Evolutionary conservation across 768 basidiomycete genomes (phyloP).

Genomic region (Hericium erinaceus): DNA sequence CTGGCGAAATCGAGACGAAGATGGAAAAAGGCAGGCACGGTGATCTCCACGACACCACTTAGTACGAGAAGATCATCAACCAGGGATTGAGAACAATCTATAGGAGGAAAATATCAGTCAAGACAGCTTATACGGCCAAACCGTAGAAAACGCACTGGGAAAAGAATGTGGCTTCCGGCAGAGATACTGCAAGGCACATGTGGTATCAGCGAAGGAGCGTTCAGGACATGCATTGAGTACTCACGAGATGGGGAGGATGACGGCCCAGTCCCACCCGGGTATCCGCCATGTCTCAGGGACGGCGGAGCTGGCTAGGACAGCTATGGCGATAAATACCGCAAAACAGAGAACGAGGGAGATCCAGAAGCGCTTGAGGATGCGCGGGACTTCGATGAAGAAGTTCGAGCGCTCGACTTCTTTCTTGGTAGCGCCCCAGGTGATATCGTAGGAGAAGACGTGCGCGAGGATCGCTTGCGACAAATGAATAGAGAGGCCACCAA

Average conservation of each 20-base stretch:
- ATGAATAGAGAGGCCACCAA: slow-evolving; percentile 48
- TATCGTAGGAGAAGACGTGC: slow-evolving; percentile 50
- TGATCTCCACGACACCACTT: not conserved
- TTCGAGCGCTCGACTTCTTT: slow-evolving; percentile 86
- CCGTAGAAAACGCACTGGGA: slow-evolving; percentile 39
- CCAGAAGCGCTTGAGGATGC: slow-evolving; percentile 75
- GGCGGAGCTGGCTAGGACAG: slow-evolving; percentile 42
- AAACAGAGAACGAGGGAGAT: slow-evolving; percentile 48
- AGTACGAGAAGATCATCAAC: slow-evolving; percentile 77
- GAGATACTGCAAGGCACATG: slow-evolving; percentile 39
- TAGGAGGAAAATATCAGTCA: not conserved
- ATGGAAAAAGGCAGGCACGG: too few relatives aligned
- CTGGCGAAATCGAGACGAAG: too few relatives aligned
- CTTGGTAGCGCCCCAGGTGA: slow-evolving; percentile 49
- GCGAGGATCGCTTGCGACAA: slow-evolving; percentile 43
- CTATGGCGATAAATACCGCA: slow-evolving; percentile 40
- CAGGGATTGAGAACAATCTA: slow-evolving; percentile 82
- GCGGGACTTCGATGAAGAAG: slow-evolving; percentile 86
- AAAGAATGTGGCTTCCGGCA: slow-evolving; percentile 56
- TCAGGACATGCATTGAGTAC: slow-evolving; percentile 20
- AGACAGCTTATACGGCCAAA: slow-evolving; percentile 17
- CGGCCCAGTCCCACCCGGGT: slow-evolving; percentile 55
- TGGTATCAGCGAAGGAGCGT: not conserved
- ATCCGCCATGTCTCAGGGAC: slow-evolving; percentile 62
- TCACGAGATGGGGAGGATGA: slow-evolving; percentile 65